Percentiles rank a stretch among this genome's conserved stretches.
phyloP scores from a whole-genome alignment of 2,329 filamentous ascomycete species.

The Teratosphaeria epicoccoides region DNA sequence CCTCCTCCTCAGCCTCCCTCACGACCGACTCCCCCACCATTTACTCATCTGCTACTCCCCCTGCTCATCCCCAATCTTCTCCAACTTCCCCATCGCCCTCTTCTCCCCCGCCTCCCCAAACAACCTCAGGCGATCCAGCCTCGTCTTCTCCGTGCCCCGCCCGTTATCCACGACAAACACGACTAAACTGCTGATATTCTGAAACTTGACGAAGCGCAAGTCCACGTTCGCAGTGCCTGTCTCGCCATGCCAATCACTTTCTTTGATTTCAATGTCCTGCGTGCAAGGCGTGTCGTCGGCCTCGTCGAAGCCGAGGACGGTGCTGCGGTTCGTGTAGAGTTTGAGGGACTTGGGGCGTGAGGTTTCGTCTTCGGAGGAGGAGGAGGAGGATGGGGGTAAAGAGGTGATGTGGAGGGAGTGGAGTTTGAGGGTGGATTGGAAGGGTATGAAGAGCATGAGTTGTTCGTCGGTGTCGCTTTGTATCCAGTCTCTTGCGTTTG shows the following conservation, averaged over 20 bases:
- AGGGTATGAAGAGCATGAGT: constrained; percentile 83
- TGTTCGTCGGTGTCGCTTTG: constrained; percentile 97
- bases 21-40: too few relatives aligned
- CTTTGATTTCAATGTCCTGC: constrained; percentile 64
- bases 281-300: constrained; percentile 76
- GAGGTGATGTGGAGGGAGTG: constrained; percentile 84
- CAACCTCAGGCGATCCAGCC: constrained; percentile 66
- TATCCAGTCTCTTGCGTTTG: constrained; percentile 63
- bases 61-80: constrained; percentile 77
- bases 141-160: constrained; percentile 73
- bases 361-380: constrained; percentile 59
- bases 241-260: constrained; percentile 60
- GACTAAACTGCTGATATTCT: constrained; percentile 78
- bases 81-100: constrained; percentile 83
- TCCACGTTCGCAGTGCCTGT: constrained; percentile 42
- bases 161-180: constrained; percentile 77
- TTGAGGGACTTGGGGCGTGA: constrained; percentile 75
- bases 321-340: constrained; percentile 77
- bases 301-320: constrained; percentile 90
- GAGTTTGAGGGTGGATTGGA: constrained; percentile 78
- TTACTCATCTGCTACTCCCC: too few relatives aligned
- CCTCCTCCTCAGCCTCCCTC: too few relatives aligned
- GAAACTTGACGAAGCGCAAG: constrained; percentile 93
- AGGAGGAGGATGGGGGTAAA: constrained; percentile 55
- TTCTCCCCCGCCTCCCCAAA: constrained; percentile 88